Evolutionary conservation across 2,329 filamentous ascomycete genomes (phyloP).

Genomic region (Aspergillus sp.): DNA sequence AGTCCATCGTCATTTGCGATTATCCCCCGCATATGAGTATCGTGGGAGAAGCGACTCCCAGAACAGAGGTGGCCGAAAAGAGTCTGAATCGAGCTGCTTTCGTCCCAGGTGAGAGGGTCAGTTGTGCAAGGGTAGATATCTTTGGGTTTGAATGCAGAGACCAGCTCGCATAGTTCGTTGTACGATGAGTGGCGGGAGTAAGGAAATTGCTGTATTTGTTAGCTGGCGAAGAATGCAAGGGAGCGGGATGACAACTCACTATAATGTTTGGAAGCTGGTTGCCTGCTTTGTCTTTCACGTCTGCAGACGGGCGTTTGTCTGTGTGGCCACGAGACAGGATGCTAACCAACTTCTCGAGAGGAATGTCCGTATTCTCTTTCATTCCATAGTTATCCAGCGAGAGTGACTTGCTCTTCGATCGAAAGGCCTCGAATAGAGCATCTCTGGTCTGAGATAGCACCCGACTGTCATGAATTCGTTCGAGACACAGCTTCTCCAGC

Average conservation of each 20-base stretch:
- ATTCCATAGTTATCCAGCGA: conserved; percentile 33
- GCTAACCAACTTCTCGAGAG: conserved; percentile 29
- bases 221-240: conserved; percentile 2
- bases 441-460: conserved; percentile 22
- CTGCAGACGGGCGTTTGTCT: conserved; percentile 1
- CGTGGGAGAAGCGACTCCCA: conserved; percentile 56
- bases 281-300: background rate
- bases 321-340: conserved; percentile 22
- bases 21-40: conserved; percentile 51
- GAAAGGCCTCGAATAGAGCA: conserved; percentile 25
- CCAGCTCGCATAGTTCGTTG: conserved; percentile 64
- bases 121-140: conserved; percentile 82
- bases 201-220: conserved; percentile 55
- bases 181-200: conserved; percentile 90
- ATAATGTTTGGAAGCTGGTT: conserved; percentile 24
- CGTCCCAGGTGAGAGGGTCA: conserved; percentile 56
- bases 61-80: conserved; percentile 69
- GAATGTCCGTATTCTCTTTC: conserved; percentile 30
- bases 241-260: conserved; percentile 17
- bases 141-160: conserved; percentile 60
- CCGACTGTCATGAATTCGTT: conserved; percentile 27
- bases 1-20: conserved; percentile 15
- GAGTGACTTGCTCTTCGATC: conserved; percentile 27
- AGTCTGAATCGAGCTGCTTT: conserved; percentile 54
- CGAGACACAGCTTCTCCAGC: conserved; percentile 47